Percentiles rank a stretch among this genome's conserved stretches.
Evolutionary conservation across 139 green algal species (phyloP).

Genomic region (Asterochloris erici): DNA sequence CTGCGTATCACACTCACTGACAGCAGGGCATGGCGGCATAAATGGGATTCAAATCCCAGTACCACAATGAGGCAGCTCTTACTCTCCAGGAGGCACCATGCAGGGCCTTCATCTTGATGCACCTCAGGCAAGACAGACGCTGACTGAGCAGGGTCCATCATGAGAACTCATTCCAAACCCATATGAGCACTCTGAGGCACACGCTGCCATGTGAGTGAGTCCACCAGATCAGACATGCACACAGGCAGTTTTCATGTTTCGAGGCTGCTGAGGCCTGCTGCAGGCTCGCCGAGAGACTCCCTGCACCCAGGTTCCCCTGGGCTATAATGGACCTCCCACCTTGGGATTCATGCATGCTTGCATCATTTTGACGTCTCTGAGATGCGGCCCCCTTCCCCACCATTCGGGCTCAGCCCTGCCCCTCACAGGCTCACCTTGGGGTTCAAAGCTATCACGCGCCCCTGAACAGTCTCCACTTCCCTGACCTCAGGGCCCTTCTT

Average conservation of each 20-base stretch:
- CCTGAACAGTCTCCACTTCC: constrained; percentile 38
- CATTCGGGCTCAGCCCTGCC: no score
- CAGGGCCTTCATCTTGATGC: neutral
- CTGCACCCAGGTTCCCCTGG: neutral
- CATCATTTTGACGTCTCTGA: no score
- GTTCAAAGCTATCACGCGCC: constrained; percentile 36
- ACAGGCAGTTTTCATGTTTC: neutral
- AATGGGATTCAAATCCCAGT: neutral
- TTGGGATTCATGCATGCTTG: neutral
- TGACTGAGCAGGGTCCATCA: neutral
- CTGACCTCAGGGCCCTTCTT: neutral
- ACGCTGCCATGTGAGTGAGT: neutral
- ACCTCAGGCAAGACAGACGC: neutral
- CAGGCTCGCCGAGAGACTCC: neutral
- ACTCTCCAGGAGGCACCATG: neutral
- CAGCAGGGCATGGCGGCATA: neutral
- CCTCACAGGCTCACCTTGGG: constrained; percentile 31
- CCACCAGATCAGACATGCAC: neutral
- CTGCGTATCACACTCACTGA: neutral
- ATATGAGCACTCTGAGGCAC: neutral
- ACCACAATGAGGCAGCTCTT: neutral
- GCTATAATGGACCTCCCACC: neutral
- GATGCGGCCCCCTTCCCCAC: neutral
- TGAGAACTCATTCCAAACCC: neutral
- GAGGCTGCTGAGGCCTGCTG: neutral